Base-by-base conservation (phyloP, 768 basidiomycete genomes). In the Ramaria rubella region DNA sequence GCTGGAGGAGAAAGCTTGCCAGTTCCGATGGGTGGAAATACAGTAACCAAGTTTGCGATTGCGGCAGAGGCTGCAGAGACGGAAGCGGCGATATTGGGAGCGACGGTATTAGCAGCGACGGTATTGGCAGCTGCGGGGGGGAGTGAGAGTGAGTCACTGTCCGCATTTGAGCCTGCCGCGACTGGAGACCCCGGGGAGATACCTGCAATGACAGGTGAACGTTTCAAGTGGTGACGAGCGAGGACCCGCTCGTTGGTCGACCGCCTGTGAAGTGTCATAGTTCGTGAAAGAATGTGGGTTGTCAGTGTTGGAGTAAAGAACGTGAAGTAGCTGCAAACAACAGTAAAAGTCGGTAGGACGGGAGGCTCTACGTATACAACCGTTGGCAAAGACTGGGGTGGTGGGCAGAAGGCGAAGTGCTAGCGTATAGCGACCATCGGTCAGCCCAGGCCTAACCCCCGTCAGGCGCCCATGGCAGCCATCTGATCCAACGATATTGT, bases 181-280 rank as follows among this genome's bases (percentile, higher is more conserved):
- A n/a, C n/a, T n/a, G n/a, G n/a, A n/a, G n/a, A n/a, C n/a, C n/a
- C n/a, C n/a, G n/a, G n/a, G n/a, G n/a, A n/a, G n/a, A n/a, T n/a
- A n/a, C n/a, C n/a, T 38, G 11, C 44, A 11, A 46, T 14, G 23
- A 23, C 44, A 19, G 49, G 49, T 27, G 21, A 34, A 5, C 49
- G 49, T 17, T 51, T 33, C 14, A 36, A 23, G 21, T 34, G 49
- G 49, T 36, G 49, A 51, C 49, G 49, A 51, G 33, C 49, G 49
- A 51, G 49, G 29, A 33, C 49, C 33, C 49, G 49, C 49, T 51
- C 49, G 49, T 51, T 51, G 12, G 49, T 51, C 30, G 33, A 36
- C 29, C 49, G 49, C 49, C 34, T 30, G 19, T 31, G 26, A 17
- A n/a, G 17, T 19, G 27, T 14, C 49, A 51, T 51, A 26, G 29